phyloP scores from a whole-genome alignment of 768 basidiomycete genomes.

The Mycena rebaudengoi region DNA sequence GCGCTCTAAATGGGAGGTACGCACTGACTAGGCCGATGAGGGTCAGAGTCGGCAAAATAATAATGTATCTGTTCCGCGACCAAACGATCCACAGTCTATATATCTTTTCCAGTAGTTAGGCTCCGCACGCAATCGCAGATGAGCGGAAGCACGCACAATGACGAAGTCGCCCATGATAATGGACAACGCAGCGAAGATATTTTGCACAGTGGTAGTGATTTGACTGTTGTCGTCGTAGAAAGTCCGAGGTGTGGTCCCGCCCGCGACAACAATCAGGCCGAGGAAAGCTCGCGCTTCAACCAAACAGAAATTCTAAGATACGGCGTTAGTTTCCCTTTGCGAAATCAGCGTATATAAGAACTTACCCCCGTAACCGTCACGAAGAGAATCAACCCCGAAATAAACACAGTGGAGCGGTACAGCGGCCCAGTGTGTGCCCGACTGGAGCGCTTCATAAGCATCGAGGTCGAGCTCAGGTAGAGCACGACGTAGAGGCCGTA shows the following conservation, averaged over 20 bases:
- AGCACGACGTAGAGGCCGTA: conserved; percentile 13
- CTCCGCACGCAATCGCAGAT: not conserved
- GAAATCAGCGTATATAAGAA: not conserved
- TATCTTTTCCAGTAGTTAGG: not conserved
- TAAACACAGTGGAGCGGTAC: conserved; percentile 4
- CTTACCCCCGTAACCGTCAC: conserved; percentile 5
- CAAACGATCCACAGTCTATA: conserved; percentile 8
- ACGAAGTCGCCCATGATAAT: conserved; percentile 1
- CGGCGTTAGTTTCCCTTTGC: not conserved
- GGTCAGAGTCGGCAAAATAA: not conserved
- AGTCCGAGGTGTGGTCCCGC: too few relatives aligned
- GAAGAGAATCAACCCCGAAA: conserved; percentile 9
- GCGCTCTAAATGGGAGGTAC: not conserved
- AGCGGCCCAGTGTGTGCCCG: not conserved
- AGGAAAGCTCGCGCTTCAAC: too few relatives aligned
- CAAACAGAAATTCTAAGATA: too few relatives aligned
- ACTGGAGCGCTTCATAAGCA: not conserved
- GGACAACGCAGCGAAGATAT: not conserved
- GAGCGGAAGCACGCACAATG: not conserved
- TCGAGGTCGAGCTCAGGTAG: conserved; percentile 4
- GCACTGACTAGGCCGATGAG: not conserved
- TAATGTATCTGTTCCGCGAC: not conserved
- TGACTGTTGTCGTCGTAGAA: too few relatives aligned
- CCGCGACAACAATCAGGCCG: too few relatives aligned
- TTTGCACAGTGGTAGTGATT: too few relatives aligned